Base-by-base conservation (phyloP, 129 eudicot species). In the Tagetes patula region DNA sequence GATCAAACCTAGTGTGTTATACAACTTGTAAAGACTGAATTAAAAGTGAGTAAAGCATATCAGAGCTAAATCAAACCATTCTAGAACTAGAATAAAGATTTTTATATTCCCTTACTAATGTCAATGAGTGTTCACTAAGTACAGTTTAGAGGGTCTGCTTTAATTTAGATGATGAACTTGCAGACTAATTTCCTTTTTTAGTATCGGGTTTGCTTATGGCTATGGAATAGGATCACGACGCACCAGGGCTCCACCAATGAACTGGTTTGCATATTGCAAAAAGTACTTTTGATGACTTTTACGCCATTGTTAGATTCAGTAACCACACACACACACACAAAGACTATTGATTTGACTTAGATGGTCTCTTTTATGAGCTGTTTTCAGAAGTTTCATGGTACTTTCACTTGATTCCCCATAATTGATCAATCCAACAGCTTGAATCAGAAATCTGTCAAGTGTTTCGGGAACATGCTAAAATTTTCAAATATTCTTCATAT, bases 311-410 rank as follows among this genome's bases (percentile, higher is more conserved):
- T 56, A 58, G 64, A n/a, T 54, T 58, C 64, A 8, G 8, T 8
- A 58, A 58, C 2, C 38, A 58, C 64, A 31, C 33, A 20, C 27
- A 20, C 27, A 20, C 27, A 20, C 64, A 30, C 39, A 58, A 9
- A 31, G 3, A 58, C n/a, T 58, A 58, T 45, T 1, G 5, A 1
- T 11, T 49, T 13, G 87, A 86, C 80, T 70, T 86, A 53, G 77
- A 78, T n/a, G 89, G 80, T 74, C 86, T 86, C 72, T 86, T 89
- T 50, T 86, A 43, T 43, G 11, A 7, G 48, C 48, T 89, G 5
- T 84, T 89, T 69, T 87, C 86, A 0, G 79, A 82, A 39, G 83
- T 61, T 41, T 86, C 90, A 2, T 89, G 90, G 92, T 84, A 40
- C 87, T 80, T 42, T 89, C 86, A 6, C 42, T 63, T 5, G 90